Percentiles rank a stretch among this genome's conserved stretches.
Conservation (phyloP, 2,329 filamentous ascomycete genomes). For the Rasamsonia emersonii region DNA sequence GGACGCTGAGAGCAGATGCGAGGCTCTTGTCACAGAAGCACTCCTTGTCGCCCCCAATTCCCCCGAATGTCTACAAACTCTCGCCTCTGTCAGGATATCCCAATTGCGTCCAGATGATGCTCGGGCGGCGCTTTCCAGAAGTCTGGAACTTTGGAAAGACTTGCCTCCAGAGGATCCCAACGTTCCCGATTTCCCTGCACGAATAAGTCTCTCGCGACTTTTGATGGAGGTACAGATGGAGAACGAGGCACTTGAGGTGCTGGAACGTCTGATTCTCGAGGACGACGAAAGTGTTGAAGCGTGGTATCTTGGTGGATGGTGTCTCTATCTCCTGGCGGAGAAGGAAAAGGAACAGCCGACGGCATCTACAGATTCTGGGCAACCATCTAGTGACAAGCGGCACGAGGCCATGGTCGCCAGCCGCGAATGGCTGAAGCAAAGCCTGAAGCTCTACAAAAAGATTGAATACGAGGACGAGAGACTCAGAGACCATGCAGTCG, state of each 20-base stretch:
- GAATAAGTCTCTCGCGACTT: slow-evolving; percentile 74
- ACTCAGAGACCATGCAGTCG: slow-evolving; percentile 35
- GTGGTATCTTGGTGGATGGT: slow-evolving; percentile 96
- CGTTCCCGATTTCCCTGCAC: slow-evolving; percentile 76
- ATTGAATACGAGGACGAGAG: slow-evolving; percentile 62
- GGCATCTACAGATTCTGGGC: slow-evolving; percentile 23
- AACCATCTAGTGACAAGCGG: slow-evolving; percentile 43
- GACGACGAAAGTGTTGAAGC: slow-evolving; percentile 92
- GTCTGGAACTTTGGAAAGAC: slow-evolving; percentile 75
- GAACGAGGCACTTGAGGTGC: slow-evolving; percentile 71
- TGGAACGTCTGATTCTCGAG: slow-evolving; percentile 75
- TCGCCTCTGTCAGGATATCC: slow-evolving; percentile 88
- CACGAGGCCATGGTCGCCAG: slow-evolving; percentile 62
- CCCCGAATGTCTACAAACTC: slow-evolving; percentile 87
- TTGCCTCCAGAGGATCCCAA: slow-evolving; percentile 60
- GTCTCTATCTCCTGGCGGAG: slow-evolving; percentile 60
- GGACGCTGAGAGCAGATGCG: slow-evolving; percentile 82
- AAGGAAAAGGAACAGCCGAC: slow-evolving; percentile 37
- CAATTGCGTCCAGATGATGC: slow-evolving; percentile 75
- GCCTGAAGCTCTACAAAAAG: slow-evolving; percentile 66
- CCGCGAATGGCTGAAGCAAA: slow-evolving; percentile 73
- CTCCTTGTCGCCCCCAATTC: slow-evolving; percentile 72
- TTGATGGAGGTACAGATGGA: slow-evolving; percentile 87
- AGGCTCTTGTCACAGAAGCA: slow-evolving; percentile 82
- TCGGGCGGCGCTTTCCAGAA: slow-evolving; percentile 64